These are phyloP conservation scores for Fusarium nanum DNA, from an alignment of 2,329 filamentous ascomycete species.

Conservation along the genomic window DNA sequence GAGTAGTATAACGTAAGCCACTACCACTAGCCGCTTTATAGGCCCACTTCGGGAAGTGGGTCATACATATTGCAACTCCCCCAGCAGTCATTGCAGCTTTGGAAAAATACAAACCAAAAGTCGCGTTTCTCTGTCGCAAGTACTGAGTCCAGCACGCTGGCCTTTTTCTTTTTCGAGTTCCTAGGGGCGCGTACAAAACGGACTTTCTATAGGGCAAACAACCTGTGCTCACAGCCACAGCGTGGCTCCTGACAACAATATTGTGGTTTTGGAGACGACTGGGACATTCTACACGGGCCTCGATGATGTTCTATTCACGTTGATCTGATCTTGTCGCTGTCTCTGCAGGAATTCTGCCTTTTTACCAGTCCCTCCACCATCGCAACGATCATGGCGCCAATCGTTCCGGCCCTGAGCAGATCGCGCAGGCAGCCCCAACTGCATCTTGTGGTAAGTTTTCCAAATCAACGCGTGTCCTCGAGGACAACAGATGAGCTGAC, in stretches of 20 bases:
- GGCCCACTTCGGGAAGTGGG: not conserved
- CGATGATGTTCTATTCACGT: conserved; percentile 42
- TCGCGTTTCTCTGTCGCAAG: conserved; percentile 30
- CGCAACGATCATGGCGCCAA: conserved; percentile 40
- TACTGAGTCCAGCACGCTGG: not conserved
- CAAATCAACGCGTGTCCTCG: not conserved
- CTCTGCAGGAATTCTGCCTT: conserved; percentile 14
- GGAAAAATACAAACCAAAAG: conserved; percentile 38
- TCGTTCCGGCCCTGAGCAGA: conserved; percentile 46
- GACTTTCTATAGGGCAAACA: not conserved
- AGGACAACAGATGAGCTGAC: conserved; percentile 43
- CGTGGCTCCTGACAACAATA: not conserved
- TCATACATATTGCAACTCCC: conserved; percentile 7
- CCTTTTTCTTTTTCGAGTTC: not conserved
- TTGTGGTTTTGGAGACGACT: not conserved
- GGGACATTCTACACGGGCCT: conserved; percentile 16
- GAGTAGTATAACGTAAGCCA: conserved; percentile 24
- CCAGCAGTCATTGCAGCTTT: conserved; percentile 18
- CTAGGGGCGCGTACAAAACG: conserved; percentile 2
- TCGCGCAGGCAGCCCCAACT: conserved; percentile 60
- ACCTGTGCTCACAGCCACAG: conserved; percentile 8
- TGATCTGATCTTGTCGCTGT: conserved; percentile 22
- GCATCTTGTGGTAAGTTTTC: conserved; percentile 59
- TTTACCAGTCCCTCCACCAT: not conserved
- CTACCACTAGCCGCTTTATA: not conserved